Evolutionary conservation across 1,284 basidiomycete species (phyloP).

Genomic region (Earliella scabrosa): DNA sequence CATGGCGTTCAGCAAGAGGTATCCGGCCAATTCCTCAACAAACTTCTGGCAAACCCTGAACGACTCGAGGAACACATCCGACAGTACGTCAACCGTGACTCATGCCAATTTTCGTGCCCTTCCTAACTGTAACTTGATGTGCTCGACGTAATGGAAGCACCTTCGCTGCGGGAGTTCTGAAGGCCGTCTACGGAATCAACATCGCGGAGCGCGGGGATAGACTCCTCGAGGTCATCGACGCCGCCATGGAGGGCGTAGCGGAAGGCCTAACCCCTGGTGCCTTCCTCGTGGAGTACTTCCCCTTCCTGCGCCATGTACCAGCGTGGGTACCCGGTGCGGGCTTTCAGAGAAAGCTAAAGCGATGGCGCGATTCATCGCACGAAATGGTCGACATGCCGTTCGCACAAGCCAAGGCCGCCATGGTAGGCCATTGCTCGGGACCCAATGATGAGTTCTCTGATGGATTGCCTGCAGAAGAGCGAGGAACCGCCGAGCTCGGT

Average conservation of each 20-base stretch:
- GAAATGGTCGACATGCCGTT: conserved; percentile 24
- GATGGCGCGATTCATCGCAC: conserved; percentile 25
- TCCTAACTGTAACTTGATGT: no score
- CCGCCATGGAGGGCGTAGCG: conserved; percentile 19
- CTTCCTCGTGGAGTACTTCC: conserved; percentile 30
- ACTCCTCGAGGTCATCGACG: conserved; percentile 16
- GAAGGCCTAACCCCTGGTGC: conserved; percentile 24
- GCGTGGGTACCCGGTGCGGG: conserved; percentile 34
- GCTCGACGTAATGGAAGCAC: conserved; percentile 22
- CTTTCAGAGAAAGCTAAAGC: conserved; percentile 29
- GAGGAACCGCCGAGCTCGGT: conserved; percentile 10
- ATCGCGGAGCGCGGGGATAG: conserved; percentile 22
- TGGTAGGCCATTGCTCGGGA: conserved; percentile 10
- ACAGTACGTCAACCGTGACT: conserved; percentile 23
- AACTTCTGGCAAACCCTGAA: conserved; percentile 10
- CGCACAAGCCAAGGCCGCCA: conserved; percentile 16
- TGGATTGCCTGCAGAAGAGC: conserved; percentile 3
- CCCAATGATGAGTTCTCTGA: neutral
- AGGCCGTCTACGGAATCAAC: conserved; percentile 25
- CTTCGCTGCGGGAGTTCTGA: conserved; percentile 20
- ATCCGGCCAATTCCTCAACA: conserved; percentile 9
- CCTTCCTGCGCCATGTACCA: conserved; percentile 30
- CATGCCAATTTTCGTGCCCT: no score
- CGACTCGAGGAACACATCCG: conserved; percentile 29
- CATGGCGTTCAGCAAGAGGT: conserved; percentile 8